Evolutionary conservation across 2,329 filamentous ascomycete genomes (phyloP).

Genomic region (Ceratocystis diversiconidia): DNA sequence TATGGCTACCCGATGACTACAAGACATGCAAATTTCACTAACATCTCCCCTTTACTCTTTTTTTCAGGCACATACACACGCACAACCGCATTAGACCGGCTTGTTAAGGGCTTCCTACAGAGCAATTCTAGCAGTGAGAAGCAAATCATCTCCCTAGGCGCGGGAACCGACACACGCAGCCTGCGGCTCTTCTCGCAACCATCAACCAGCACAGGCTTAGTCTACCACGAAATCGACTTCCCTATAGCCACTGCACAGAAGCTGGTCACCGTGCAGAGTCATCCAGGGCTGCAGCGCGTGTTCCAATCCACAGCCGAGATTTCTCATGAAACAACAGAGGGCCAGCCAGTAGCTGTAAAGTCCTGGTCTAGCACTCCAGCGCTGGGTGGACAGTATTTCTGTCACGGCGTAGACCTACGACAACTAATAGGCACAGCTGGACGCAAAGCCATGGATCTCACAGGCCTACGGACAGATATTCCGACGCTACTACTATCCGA

Average conservation of each 20-base stretch:
- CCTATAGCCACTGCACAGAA: constrained; percentile 56
- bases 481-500: constrained; percentile 85
- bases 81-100: constrained; percentile 64
- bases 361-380: constrained; percentile 22
- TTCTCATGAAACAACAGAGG: constrained; percentile 20
- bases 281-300: constrained; percentile 29
- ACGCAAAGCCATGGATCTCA: constrained; percentile 18
- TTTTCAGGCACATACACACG: constrained; percentile 74
- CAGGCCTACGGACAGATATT: constrained; percentile 38
- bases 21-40: background rate
- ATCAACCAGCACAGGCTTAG: constrained; percentile 29
- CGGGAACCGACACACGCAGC: constrained; percentile 81
- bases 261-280: constrained; percentile 38
- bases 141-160: constrained; percentile 85
- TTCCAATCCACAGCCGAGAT: constrained; percentile 25
- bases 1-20: background rate
- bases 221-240: constrained; percentile 93
- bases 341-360: constrained; percentile 12
- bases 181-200: constrained; percentile 53
- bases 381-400: constrained; percentile 34
- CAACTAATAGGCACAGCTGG: constrained; percentile 28
- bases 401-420: constrained; percentile 58
- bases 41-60: background rate
- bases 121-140: constrained; percentile 27
- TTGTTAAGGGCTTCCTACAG: constrained; percentile 59